phyloP scores from a whole-genome alignment of 1,139 yeast species.

The Hemisphaericaspora xylofermentans region DNA sequence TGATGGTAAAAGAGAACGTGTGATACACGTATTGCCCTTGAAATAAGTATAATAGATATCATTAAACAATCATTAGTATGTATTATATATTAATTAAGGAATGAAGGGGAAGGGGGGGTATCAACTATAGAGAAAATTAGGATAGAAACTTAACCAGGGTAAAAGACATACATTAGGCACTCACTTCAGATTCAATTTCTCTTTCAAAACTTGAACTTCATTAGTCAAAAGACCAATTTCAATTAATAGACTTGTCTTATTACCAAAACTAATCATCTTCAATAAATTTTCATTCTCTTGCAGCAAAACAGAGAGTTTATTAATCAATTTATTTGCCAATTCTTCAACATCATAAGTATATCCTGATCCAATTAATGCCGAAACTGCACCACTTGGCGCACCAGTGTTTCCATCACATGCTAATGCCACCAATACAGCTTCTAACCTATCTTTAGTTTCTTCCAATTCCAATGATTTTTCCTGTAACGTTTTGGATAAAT shows the following conservation, averaged over 20 bases:
- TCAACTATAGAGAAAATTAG: too few species aligned
- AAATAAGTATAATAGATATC: too few species aligned
- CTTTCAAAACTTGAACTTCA: constrained; percentile 24
- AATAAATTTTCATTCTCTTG: constrained; percentile 72
- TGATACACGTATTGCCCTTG: too few species aligned
- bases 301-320: constrained; percentile 59
- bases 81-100: too few species aligned
- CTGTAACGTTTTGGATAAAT: constrained; percentile 50
- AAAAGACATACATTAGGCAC: too few species aligned
- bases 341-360: constrained; percentile 68
- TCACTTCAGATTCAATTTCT: background rate
- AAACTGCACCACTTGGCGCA: constrained; percentile 27
- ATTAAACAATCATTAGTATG: too few species aligned
- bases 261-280: constrained; percentile 69
- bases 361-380: background rate
- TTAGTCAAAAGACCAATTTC: constrained; percentile 56
- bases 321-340: constrained; percentile 70
- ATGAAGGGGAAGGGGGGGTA: too few species aligned
- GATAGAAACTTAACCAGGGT: background rate
- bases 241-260: constrained; percentile 66
- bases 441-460: constrained; percentile 61
- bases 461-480: constrained; percentile 55
- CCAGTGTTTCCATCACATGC: constrained; percentile 11
- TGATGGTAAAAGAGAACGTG: too few species aligned
- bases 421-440: constrained; percentile 49